Evolutionary conservation across 2,329 filamentous ascomycete genomes (phyloP), one percentile per base, ranked within the genome.

Genomic region (Mycocentrospora acerina): DNA sequence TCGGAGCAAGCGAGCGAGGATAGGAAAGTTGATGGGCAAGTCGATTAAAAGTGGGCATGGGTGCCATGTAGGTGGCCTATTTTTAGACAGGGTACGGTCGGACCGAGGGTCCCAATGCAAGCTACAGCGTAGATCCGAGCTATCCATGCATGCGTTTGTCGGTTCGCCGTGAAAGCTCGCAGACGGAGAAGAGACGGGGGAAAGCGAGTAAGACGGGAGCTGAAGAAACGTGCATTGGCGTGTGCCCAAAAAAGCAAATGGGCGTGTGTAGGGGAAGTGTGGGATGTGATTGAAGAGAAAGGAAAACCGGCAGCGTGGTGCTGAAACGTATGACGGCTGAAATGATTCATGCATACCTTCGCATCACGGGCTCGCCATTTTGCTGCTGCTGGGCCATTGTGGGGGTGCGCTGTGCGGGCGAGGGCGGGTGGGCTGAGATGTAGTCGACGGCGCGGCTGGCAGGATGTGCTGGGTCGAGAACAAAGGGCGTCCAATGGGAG

Each of bases 311-410:
- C n/a, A n/a, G n/a, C n/a, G n/a, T n/a, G n/a, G n/a, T n/a, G n/a
- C 19, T 22, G 19, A 22, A 22, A 22, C 19, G 19, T 6, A 9
- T 22, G 19, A 22, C 19, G 19, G 36, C 15, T 39, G 39, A 48
- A 46, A 44, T 46, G 39, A 19, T 35, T 65, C 77, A 55, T 35
- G 65, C 77, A 55, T 80, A 85, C 82, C 82, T 83, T 73, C 80
- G 76, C 71, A 83, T 83, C 44, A 82, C 79, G 62, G 81, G 80
- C 54, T 76, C 68, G 50, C 62, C 60, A 46, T 64, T 64, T 38
- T 54, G 54, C 43, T 50, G 47, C 39, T 47, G 44, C 37, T 68
- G 62, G 49, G 66, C 65, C 66, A 69, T 69, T 40, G 24, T 57
- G 47, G 28, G 26, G 7, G 40, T 32, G 42, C 27, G 24, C 40